A percentile compares a stretch with the other conserved stretches of the same genome.
phyloP scores from a whole-genome alignment of 2,329 filamentous ascomycete species.

The Xylaria sp. region DNA sequence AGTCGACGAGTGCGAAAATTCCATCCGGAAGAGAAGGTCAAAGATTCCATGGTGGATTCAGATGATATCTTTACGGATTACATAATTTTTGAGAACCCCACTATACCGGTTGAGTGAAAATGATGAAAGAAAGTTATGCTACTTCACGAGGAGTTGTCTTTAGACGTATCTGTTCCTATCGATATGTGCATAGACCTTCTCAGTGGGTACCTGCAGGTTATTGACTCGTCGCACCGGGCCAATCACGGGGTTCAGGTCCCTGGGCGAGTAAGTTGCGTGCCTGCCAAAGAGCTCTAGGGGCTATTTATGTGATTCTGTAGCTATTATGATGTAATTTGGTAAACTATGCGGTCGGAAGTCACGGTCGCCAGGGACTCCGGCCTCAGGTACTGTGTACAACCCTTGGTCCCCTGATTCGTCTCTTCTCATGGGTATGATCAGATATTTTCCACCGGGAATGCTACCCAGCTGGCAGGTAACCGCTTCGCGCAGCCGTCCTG shows the following conservation, averaged over 20 bases:
- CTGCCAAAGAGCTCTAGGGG: background rate
- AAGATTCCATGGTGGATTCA: background rate
- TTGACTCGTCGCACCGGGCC: background rate
- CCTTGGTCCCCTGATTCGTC: no score
- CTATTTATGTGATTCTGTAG: background rate
- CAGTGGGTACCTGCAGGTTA: background rate
- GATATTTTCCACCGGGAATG: no score
- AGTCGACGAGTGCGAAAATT: background rate
- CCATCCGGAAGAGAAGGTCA: background rate
- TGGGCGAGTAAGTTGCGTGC: background rate
- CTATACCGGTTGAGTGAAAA: background rate
- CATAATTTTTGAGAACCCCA: background rate
- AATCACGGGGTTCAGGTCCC: background rate
- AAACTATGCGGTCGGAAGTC: background rate
- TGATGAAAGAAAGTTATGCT: background rate
- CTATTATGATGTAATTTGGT: background rate
- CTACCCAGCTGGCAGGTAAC: no score
- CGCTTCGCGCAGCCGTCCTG: background rate
- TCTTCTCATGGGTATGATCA: no score
- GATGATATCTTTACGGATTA: background rate
- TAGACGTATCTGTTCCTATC: no score
- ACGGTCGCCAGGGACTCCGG: no score
- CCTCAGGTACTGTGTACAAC: no score
- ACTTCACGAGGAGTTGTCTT: no score
- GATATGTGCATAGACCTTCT: no score